phyloP scores from a whole-genome alignment of 352 stramenopile species.

The Pythium plurisporium region DNA sequence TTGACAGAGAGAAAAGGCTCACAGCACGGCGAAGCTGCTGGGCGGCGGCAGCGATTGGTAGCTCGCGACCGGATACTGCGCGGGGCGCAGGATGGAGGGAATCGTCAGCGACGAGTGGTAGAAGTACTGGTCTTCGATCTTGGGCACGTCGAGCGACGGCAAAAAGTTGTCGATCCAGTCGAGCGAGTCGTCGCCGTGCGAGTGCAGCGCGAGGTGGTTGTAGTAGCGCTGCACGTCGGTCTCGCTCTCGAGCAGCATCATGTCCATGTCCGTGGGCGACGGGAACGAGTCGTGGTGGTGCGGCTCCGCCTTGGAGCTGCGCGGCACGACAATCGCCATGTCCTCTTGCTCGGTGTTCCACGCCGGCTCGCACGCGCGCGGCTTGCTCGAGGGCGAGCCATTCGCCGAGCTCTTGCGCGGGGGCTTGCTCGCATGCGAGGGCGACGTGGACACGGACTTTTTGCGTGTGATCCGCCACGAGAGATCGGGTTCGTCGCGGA shows the following conservation, averaged over 20 bases:
- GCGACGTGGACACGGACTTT: constrained; percentile 33
- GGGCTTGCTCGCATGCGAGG: no score
- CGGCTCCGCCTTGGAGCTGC: constrained; percentile 22
- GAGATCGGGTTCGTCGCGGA: constrained; percentile 52
- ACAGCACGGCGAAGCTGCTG: constrained; percentile 15
- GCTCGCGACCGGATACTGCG: constrained; percentile 4
- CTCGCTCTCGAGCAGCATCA: constrained; percentile 34
- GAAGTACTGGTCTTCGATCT: constrained; percentile 17
- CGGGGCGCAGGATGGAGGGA: constrained; percentile 1
- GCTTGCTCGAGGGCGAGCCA: no score
- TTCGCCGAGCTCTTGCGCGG: no score
- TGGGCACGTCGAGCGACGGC: constrained; percentile 32
- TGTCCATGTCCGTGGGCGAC: constrained; percentile 38
- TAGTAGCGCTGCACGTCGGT: constrained; percentile 21
- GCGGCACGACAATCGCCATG: constrained; percentile 27
- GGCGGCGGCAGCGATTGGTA: constrained; percentile 21
- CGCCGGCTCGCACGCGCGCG: constrained; percentile 4
- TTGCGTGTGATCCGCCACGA: constrained; percentile 63
- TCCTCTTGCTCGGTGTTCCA: constrained; percentile 13
- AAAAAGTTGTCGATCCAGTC: constrained; percentile 66
- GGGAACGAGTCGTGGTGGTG: constrained; percentile 21
- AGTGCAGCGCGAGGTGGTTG: not conserved
- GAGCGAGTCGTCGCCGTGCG: constrained; percentile 36
- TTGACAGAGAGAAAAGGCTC: not conserved
- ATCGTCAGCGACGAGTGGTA: not conserved